phyloP scores from a whole-genome alignment of 495 filamentous ascomycete species.

The Collariella sp. region DNA sequence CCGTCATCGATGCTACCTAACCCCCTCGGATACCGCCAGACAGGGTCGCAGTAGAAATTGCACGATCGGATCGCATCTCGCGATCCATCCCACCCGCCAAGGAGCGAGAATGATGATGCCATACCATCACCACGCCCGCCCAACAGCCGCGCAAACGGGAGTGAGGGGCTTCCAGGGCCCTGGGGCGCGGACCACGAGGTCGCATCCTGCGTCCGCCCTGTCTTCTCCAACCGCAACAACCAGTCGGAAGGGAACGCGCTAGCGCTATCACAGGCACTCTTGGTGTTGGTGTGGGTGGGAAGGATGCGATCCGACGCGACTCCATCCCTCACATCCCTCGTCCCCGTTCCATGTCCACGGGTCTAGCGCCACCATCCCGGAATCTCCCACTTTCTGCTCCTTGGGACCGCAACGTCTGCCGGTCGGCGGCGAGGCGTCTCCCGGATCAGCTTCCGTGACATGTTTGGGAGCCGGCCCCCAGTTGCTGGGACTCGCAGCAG shows the following conservation, averaged over 20 bases:
- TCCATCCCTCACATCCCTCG: background rate
- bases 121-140: no score
- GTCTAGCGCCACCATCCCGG: slow-evolving; percentile 2
- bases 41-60: background rate
- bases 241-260: background rate
- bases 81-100: no score
- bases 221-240: background rate
- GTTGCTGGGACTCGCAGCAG: no score
- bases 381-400: background rate
- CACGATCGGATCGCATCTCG: no score
- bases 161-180: no score
- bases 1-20: background rate
- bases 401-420: background rate
- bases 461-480: no score
- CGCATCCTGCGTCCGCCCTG: no score
- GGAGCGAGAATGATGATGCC: no score
- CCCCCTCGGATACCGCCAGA: background rate
- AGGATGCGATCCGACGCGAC: background rate
- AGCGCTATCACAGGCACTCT: background rate
- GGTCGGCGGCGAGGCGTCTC: no score
- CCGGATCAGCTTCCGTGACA: no score
- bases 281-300: background rate
- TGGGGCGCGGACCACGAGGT: no score
- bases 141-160: no score
- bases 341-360: slow-evolving; percentile 8